A percentile compares a stretch with the other conserved stretches of the same genome.
Evolutionary conservation across 208 protist genomes (phyloP).

Genomic region (Balamuthia mandrillaris): DNA sequence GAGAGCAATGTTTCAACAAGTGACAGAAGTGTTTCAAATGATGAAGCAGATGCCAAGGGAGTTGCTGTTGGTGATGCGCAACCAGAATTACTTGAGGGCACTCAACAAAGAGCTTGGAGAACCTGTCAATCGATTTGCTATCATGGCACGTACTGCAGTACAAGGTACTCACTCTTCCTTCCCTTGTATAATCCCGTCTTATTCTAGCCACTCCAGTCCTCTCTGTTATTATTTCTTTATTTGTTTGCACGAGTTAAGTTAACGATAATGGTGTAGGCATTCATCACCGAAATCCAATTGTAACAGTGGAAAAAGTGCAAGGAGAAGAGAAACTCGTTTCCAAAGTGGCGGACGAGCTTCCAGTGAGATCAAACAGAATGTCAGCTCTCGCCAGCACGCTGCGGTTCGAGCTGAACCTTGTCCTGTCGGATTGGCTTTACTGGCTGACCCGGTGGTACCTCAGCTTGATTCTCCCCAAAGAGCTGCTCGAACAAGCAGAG

Average conservation of each 20-base stretch:
- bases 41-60: not conserved
- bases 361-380: too few species aligned
- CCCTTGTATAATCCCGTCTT: not conserved
- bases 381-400: not conserved
- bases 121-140: slow-evolving; percentile 3
- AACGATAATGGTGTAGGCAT: not conserved
- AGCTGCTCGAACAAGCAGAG: too few species aligned
- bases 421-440: not conserved
- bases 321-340: not conserved
- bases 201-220: not conserved
- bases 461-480: too few species aligned
- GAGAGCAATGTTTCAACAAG: too few species aligned
- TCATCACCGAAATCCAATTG: not conserved
- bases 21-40: not conserved
- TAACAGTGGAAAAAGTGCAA: not conserved
- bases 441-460: too few species aligned
- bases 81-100: slow-evolving; percentile 9
- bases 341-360: not conserved
- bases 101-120: slow-evolving; percentile 30
- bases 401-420: not conserved
- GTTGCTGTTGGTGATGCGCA: not conserved
- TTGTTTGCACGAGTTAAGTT: too few species aligned
- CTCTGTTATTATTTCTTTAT: not conserved
- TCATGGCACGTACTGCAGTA: not conserved
- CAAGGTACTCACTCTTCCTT: not conserved